Conservation (phyloP, 305 asterid genomes). For the Fraxinus nigra region DNA sequence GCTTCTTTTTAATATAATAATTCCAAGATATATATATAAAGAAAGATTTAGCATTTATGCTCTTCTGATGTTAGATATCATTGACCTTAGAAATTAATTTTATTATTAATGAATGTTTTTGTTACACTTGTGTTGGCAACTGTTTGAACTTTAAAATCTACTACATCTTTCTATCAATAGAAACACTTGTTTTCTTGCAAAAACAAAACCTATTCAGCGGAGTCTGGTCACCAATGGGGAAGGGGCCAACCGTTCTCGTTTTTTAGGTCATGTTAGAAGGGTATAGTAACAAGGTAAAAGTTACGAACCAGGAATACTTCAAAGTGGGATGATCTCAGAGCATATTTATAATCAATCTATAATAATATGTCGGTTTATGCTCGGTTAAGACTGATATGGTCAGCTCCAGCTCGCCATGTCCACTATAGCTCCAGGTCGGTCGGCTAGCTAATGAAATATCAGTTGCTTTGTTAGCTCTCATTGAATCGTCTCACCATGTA, state of each 20-base stretch:
- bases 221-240: not conserved
- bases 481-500: not conserved
- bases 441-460: not conserved
- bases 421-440: not conserved
- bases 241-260: not conserved
- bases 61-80: not conserved
- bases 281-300: not conserved
- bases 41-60: not conserved
- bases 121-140: not conserved
- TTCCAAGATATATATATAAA: not conserved
- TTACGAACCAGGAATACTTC: not conserved
- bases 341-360: not conserved
- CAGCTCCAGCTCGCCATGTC: not conserved
- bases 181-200: not conserved
- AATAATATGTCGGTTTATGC: not conserved
- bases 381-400: not conserved
- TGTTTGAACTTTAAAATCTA: not conserved
- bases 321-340: not conserved
- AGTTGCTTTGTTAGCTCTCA: not conserved
- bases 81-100: not conserved
- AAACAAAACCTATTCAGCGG: not conserved
- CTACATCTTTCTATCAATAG: not conserved
- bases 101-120: not conserved
- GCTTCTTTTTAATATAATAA: not conserved
- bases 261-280: not conserved